Evolutionary conservation across 495 filamentous ascomycete genomes (phyloP).

Genomic region (Aspergillus indologenus): DNA sequence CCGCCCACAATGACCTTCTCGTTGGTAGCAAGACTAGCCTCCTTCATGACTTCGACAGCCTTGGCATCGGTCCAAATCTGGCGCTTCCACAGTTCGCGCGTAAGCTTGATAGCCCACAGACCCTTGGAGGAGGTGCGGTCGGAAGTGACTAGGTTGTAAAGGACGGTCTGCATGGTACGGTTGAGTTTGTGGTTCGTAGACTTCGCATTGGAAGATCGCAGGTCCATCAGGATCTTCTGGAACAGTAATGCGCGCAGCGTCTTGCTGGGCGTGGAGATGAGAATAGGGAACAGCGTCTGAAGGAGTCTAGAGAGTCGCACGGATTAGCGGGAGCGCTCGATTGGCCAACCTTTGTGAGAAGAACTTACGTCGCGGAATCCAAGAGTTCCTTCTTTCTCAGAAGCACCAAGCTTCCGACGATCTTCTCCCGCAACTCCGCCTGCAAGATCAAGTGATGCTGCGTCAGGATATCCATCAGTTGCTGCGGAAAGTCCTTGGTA

Average conservation of each 20-base stretch:
- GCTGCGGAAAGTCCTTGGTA: conserved; percentile 71
- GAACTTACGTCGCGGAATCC: conserved; percentile 65
- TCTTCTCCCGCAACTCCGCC: conserved; percentile 82
- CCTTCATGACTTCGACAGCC: conserved; percentile 92
- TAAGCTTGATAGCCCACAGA: conserved; percentile 90
- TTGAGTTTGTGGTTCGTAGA: conserved; percentile 88
- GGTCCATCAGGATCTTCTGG: conserved; percentile 85
- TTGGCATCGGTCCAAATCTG: conserved; percentile 87
- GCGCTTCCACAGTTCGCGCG: conserved; percentile 82
- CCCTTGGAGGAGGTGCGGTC: conserved; percentile 81
- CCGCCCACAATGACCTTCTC: conserved; percentile 86
- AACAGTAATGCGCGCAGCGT: conserved; percentile 78
- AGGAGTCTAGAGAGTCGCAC: conserved; percentile 51
- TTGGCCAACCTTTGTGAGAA: background rate
- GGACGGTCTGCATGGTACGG: conserved; percentile 82
- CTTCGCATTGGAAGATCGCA: conserved; percentile 81
- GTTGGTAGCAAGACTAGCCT: conserved; percentile 76
- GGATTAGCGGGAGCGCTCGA: conserved; percentile 12
- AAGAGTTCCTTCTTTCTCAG: conserved; percentile 88
- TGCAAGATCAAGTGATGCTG: conserved; percentile 78
- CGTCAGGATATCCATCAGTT: conserved; percentile 75
- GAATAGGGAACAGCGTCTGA: conserved; percentile 87
- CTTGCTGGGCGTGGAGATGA: conserved; percentile 83
- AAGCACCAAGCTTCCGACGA: conserved; percentile 86
- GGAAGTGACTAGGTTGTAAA: conserved; percentile 84